A percentile compares a stretch with the other conserved stretches of the same genome.
phyloP scores from a whole-genome alignment of 2,329 filamentous ascomycete genomes.

The Eurotiales sp. region DNA sequence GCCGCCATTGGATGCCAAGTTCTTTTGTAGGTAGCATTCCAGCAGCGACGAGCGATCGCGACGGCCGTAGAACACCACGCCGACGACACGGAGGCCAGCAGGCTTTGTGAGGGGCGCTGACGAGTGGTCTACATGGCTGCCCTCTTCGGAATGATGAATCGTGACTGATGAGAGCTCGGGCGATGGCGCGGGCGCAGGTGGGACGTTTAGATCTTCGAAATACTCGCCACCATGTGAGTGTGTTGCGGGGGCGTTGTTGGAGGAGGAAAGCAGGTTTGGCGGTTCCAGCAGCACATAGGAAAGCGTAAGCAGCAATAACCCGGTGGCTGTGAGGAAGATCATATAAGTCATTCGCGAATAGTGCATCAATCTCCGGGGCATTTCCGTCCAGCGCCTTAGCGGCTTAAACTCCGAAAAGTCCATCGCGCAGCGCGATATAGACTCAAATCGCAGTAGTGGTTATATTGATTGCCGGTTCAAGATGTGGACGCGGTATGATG shows the following conservation, averaged over 20 bases:
- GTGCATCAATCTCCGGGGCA: slow-evolving; percentile 5
- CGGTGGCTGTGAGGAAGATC: slow-evolving; percentile 8
- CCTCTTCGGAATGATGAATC: slow-evolving; percentile 13
- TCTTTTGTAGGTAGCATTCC: slow-evolving; percentile 13
- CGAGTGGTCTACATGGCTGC: slow-evolving; percentile 13
- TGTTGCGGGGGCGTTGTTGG: neutral
- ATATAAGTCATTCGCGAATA: slow-evolving; percentile 12
- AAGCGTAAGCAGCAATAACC: slow-evolving; percentile 9
- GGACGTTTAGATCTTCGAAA: neutral
- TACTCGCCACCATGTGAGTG: too few relatives aligned
- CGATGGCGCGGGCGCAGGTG: neutral
- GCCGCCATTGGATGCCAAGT: slow-evolving; percentile 10
- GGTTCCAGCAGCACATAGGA: slow-evolving; percentile 10
- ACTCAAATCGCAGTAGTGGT: too few relatives aligned
- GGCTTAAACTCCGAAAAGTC: slow-evolving; percentile 11
- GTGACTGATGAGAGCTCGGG: slow-evolving; percentile 11
- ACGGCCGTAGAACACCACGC: slow-evolving; percentile 14
- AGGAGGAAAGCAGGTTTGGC: neutral
- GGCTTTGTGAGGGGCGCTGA: slow-evolving; percentile 13
- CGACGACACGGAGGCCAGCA: slow-evolving; percentile 10
- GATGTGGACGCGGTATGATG: too few relatives aligned
- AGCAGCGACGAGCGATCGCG: slow-evolving; percentile 14
- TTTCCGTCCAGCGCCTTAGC: slow-evolving; percentile 7
- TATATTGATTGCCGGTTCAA: too few relatives aligned
- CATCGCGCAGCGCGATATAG: neutral